Base-by-base conservation (phyloP, 352 stramenopile species). In the Phytopythium kandeliae region DNA sequence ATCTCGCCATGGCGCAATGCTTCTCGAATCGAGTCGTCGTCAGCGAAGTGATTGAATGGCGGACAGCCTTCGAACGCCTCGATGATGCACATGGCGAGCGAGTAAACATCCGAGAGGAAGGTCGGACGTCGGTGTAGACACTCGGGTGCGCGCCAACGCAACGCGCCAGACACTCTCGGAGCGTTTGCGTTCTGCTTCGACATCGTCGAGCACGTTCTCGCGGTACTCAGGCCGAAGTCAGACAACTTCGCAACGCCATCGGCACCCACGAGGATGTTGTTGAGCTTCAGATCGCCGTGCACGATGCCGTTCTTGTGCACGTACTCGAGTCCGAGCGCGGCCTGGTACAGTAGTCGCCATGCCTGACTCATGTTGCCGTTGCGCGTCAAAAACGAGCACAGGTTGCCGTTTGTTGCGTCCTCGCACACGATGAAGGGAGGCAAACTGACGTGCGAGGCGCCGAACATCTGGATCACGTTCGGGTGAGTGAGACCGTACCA, bases 391-490 rank as follows among this genome's bases (percentile, higher is more conserved):
- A 65, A 71, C 13, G 36, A 43, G 33, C 64, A 55, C 0, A 67
- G 48, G 1, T 49, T 51, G 28, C 63, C 63, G 15, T 65, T 62
- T 31, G 38, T 59, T 4, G 63, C 63, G 15, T 31, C 50, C 33
- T 69, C 62, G 36, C 58, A 69, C 31, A 69, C 50, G 45, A 69
- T 66, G 62, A 66, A 71, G 19, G 63, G 63, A n/a, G n/a, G n/a
- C 31, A 65, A 49, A 11, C 54, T 58, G n/a, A 71, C 49, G 19
- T 71, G 58, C 16, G 55, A 67, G 0, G 58, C 63, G 22, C 63
- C 63, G 31, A 62, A 71, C 9, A 71, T 55, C 40, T 67, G 57
- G 22, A 71, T 51, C 19, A 71, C 50, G 43, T 71, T 58, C 6
- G 54, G 50, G 34, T 71, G 58, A n/a, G 60, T 64, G 4, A 71